Conservation (phyloP, 257 asterid genomes). For the Solanum ahanhuiri region DNA sequence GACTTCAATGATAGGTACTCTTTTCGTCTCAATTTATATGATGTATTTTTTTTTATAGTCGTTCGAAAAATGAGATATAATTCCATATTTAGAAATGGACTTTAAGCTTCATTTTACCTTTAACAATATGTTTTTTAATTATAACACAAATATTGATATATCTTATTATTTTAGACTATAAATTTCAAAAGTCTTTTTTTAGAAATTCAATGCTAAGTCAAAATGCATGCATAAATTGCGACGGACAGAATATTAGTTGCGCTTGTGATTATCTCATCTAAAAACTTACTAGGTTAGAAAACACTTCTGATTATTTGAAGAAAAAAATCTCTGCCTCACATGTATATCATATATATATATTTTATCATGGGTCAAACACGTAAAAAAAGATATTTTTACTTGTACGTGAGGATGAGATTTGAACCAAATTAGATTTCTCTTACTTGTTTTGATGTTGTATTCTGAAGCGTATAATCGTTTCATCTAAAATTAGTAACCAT, state of each 20-base stretch:
- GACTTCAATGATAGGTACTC: slow-evolving; percentile 28
- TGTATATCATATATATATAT: too few species aligned
- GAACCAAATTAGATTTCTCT: neutral
- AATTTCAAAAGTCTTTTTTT: too few species aligned
- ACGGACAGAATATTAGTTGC: neutral
- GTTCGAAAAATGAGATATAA: too few species aligned
- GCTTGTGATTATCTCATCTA: neutral
- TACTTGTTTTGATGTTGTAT: neutral
- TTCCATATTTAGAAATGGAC: too few species aligned
- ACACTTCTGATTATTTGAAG: neutral
- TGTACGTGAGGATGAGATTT: neutral
- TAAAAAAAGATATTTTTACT: neutral
- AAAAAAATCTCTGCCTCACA: neutral
- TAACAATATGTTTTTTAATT: too few species aligned
- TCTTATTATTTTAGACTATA: too few species aligned
- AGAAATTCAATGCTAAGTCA: too few species aligned
- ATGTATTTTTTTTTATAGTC: neutral
- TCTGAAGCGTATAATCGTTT: neutral
- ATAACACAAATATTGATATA: too few species aligned
- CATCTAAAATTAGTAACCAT: neutral
- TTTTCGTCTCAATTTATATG: neutral
- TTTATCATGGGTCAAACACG: neutral
- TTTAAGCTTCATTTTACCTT: too few species aligned
- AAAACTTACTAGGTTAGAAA: neutral
- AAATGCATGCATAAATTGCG: too few species aligned